Percentiles rank a stretch among this genome's conserved stretches.
Conservation (phyloP, 306 rosid species). For the Hippophae gyantsensis region DNA sequence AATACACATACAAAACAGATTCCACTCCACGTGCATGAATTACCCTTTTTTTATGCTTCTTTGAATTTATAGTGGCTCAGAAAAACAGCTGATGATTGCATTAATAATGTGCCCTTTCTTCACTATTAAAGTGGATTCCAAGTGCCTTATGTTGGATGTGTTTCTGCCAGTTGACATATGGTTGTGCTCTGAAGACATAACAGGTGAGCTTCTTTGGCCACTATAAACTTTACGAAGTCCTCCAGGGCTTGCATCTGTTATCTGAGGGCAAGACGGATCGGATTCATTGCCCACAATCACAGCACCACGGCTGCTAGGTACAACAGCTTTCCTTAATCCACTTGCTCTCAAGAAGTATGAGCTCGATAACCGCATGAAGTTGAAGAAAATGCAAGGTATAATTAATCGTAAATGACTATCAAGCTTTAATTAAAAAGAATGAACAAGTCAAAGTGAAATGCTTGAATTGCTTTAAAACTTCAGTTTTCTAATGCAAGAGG, state of each 20-base stretch:
- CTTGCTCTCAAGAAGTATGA: conserved; percentile 49
- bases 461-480: too few relatives aligned
- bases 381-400: neutral
- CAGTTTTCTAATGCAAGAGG: too few relatives aligned
- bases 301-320: conserved; percentile 68
- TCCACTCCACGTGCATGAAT: conserved; percentile 18
- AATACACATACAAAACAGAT: conserved; percentile 35
- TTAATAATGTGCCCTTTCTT: conserved; percentile 79
- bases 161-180: conserved; percentile 58
- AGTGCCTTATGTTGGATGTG: conserved; percentile 46
- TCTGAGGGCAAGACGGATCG: conserved; percentile 40
- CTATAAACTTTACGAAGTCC: conserved; percentile 40
- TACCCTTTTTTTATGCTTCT: conserved; percentile 8
- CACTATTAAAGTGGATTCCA: conserved; percentile 68
- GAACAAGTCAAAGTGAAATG: too few relatives aligned
- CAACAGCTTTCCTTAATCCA: conserved; percentile 65
- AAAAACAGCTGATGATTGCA: conserved; percentile 30
- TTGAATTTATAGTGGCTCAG: conserved; percentile 38
- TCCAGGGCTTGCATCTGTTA: conserved; percentile 41
- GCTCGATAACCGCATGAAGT: conserved; percentile 44
- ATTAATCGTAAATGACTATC: neutral
- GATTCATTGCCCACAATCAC: conserved; percentile 43
- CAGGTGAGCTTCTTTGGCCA: conserved; percentile 58
- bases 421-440: neutral
- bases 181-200: conserved; percentile 62